phyloP scores from a whole-genome alignment of 306 rosid genomes.

The Pterocarpus santalinus region DNA sequence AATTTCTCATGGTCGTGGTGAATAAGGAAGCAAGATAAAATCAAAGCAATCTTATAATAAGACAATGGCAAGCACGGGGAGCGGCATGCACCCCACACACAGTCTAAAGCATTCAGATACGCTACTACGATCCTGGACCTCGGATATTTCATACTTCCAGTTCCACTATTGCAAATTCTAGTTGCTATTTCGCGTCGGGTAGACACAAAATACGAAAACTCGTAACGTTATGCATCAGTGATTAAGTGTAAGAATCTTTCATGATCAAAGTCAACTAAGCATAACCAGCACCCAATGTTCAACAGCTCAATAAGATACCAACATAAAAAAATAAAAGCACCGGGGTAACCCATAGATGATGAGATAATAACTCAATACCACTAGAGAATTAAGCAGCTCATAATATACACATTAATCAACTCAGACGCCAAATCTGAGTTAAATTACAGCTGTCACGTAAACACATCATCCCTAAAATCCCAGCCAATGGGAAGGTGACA shows the following conservation, averaged over 20 bases:
- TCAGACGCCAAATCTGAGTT: slow-evolving; percentile 40
- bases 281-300: background rate
- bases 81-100: background rate
- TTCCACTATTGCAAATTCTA: background rate
- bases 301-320: background rate
- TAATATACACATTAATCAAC: slow-evolving; percentile 45
- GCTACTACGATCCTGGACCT: no score
- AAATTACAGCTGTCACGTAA: slow-evolving; percentile 28
- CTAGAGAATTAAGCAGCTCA: slow-evolving; percentile 31
- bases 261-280: background rate
- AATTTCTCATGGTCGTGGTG: background rate
- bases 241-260: background rate
- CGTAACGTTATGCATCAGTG: background rate
- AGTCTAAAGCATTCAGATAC: background rate
- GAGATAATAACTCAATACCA: background rate
- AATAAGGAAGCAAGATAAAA: background rate
- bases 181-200: no score
- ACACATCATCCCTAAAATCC: slow-evolving; percentile 41
- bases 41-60: background rate
- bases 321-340: background rate
- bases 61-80: background rate
- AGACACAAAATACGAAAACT: slow-evolving; percentile 8
- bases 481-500: slow-evolving; percentile 35
- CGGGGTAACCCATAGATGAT: background rate
- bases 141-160: no score